Percentiles rank a stretch among this genome's conserved stretches.
Evolutionary conservation across 352 stramenopile species (phyloP).

Genomic region (Pythium periplocum): DNA sequence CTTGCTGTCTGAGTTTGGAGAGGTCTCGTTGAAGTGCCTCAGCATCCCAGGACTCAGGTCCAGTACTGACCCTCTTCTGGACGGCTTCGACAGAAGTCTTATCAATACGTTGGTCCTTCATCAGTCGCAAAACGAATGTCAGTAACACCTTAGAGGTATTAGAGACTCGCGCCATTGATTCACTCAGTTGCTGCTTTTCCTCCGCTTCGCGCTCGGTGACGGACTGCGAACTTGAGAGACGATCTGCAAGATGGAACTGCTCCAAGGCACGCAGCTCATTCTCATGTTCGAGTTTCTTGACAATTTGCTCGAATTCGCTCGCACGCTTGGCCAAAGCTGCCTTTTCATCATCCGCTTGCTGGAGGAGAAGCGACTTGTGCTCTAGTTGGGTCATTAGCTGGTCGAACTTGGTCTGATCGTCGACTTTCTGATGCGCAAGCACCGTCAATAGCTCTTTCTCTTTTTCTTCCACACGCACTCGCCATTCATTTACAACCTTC

Average conservation of each 20-base stretch:
- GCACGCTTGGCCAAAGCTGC: neutral
- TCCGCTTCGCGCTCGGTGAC: conserved; percentile 20
- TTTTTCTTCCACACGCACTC: conserved; percentile 30
- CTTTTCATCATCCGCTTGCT: conserved; percentile 18
- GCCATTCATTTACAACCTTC: conserved; percentile 23
- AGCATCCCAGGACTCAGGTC: too few species aligned
- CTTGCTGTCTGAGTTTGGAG: too few species aligned
- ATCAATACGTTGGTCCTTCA: neutral
- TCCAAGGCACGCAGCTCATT: conserved; percentile 23
- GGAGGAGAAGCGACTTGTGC: conserved; percentile 31
- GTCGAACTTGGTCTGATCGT: conserved; percentile 56
- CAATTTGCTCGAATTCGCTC: conserved; percentile 20
- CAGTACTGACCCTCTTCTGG: too few species aligned
- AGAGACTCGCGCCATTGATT: conserved; percentile 11
- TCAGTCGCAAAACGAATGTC: neutral
- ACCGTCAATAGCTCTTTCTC: conserved; percentile 45
- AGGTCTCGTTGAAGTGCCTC: too few species aligned
- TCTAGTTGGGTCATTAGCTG: conserved; percentile 36
- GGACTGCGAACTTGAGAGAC: conserved; percentile 28
- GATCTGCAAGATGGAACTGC: conserved; percentile 31
- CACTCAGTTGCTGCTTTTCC: conserved; percentile 12
- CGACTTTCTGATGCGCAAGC: conserved; percentile 35
- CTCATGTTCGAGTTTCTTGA: conserved; percentile 39
- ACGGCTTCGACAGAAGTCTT: neutral
- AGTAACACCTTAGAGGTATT: conserved; percentile 11